These are phyloP conservation scores for Setomelanomma holmii DNA, from an alignment of 2,329 filamentous ascomycete species.

Conservation along the genomic window DNA sequence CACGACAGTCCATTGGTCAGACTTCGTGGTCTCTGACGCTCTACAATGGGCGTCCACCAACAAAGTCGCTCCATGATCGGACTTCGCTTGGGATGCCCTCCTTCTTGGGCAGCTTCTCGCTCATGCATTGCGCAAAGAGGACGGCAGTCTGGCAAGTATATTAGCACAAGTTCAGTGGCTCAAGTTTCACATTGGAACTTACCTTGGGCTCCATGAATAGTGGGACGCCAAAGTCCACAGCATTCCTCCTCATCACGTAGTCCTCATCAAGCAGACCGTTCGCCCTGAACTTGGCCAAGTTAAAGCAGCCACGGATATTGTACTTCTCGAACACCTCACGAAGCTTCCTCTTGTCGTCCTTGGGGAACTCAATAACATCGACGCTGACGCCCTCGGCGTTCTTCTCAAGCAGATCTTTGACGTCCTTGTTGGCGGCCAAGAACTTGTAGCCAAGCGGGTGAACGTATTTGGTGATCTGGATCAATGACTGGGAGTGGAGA, in stretches of 20 bases:
- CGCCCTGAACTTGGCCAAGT: conserved; percentile 82
- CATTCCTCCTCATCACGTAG: conserved; percentile 98
- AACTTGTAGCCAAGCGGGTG: conserved; percentile 93
- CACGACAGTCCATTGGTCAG: not conserved
- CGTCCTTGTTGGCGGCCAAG: conserved; percentile 79
- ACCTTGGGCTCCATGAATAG: conserved; percentile 99
- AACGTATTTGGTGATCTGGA: conserved; percentile 84
- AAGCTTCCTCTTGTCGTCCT: conserved; percentile 91
- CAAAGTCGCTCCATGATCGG: conserved; percentile 93
- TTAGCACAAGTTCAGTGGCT: conserved; percentile 20
- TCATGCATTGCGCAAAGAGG: conserved; percentile 97
- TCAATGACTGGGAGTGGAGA: conserved; percentile 67
- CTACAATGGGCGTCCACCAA: conserved; percentile 62
- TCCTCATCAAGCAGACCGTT: conserved; percentile 89
- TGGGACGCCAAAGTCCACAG: conserved; percentile 96
- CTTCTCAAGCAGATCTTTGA: conserved; percentile 84
- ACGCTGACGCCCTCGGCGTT: conserved; percentile 73
- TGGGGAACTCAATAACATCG: conserved; percentile 96
- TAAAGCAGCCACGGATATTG: conserved; percentile 95
- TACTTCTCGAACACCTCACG: conserved; percentile 97
- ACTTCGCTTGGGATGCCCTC: conserved; percentile 93
- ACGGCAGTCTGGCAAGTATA: conserved; percentile 78
- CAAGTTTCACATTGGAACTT: conserved; percentile 47
- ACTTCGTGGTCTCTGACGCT: not conserved
- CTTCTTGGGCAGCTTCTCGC: conserved; percentile 86